These are phyloP conservation scores for Aureobasidium sp. DNA, from an alignment of 2,329 filamentous ascomycete genomes.

Conservation along the genomic window DNA sequence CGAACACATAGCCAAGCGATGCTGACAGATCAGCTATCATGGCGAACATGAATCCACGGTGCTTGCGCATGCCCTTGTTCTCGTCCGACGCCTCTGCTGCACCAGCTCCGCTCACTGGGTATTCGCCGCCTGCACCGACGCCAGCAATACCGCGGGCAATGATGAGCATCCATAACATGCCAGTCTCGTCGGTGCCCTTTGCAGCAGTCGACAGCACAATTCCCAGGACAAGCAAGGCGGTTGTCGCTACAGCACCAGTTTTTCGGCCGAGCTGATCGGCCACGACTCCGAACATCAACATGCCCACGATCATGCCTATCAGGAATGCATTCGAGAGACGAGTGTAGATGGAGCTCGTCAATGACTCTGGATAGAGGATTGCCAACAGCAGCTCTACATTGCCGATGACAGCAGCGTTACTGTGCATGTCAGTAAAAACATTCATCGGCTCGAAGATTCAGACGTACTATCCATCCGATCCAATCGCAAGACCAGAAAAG, in stretches of 20 bases:
- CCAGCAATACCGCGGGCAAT: slow-evolving; percentile 39
- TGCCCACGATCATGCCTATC: slow-evolving; percentile 29
- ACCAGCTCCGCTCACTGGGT: slow-evolving; percentile 43
- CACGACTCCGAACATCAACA: slow-evolving; percentile 28
- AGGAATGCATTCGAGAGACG: slow-evolving; percentile 30
- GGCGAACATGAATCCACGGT: slow-evolving; percentile 49
- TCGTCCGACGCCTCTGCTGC: slow-evolving; percentile 50
- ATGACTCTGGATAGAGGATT: slow-evolving; percentile 26
- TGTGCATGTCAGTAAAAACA: not conserved
- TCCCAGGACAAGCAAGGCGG: slow-evolving; percentile 26
- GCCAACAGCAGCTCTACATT: slow-evolving; percentile 27
- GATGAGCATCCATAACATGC: slow-evolving; percentile 37
- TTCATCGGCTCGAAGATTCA: too few species aligned
- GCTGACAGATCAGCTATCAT: slow-evolving; percentile 45
- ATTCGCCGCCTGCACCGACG: slow-evolving; percentile 41
- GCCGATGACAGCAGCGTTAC: slow-evolving; percentile 29
- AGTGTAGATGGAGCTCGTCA: slow-evolving; percentile 23
- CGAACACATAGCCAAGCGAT: slow-evolving; percentile 45
- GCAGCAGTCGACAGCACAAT: slow-evolving; percentile 27
- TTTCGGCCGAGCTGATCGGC: slow-evolving; percentile 28
- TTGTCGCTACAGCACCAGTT: slow-evolving; percentile 28
- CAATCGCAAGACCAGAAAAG: slow-evolving; percentile 29
- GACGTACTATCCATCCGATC: slow-evolving; percentile 26
- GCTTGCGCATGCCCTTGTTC: slow-evolving; percentile 34
- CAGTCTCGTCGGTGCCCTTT: slow-evolving; percentile 20